Base-by-base conservation (phyloP, 441 rosid species). In the Caryocar brasiliense region DNA sequence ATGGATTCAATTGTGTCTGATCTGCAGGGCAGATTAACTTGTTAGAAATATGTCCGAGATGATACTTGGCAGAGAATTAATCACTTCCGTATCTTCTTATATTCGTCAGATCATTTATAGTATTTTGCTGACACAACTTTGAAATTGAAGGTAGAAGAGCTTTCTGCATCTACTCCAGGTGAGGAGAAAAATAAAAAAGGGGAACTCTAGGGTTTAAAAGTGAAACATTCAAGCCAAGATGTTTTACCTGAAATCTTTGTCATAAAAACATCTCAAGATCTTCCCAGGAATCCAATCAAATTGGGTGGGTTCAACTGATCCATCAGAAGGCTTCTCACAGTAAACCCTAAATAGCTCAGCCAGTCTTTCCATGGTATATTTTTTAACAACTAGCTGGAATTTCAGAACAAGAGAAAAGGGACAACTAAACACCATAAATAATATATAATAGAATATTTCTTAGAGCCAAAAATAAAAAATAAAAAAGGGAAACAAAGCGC, bases 221-320 rank as follows among this genome's bases (percentile, higher is more conserved):
- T 4, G 4, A 0, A 6, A 15, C 32, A 7, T 23, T 23, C 2
- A 32, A 15, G 33, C 27, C 26, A 39, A 56, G 33, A 65, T 29
- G 47, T 28, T 59, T 52, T 73, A 81, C 99, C 95, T 79, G 71
- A 90, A 85, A 77, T 89, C 99, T 79, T 76, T 94, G 73, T 90
- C 99, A 70, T 83, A 94, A 56, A 80, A 76, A 59, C 99, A 94
- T 69, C 90, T 86, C 76, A 94, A 64, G 65, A 94, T 64, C 81
- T 80, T 94, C 67, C 90, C 98, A 59, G 98, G 99, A 67, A 94
- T 85, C 99, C 98, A 94, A 66, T 86, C 92, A 73, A 71, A 86
- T 48, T 81, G 82, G 34, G 71, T 64, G 44, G 54, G 60, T 66
- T 45, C 65, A 40, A 61, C 54, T 58, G 81, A 75, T 30, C 66